Percentiles rank a stretch among this genome's conserved stretches.
phyloP scores from a whole-genome alignment of 345 rosid species.

The Eucalyptus marginata region DNA sequence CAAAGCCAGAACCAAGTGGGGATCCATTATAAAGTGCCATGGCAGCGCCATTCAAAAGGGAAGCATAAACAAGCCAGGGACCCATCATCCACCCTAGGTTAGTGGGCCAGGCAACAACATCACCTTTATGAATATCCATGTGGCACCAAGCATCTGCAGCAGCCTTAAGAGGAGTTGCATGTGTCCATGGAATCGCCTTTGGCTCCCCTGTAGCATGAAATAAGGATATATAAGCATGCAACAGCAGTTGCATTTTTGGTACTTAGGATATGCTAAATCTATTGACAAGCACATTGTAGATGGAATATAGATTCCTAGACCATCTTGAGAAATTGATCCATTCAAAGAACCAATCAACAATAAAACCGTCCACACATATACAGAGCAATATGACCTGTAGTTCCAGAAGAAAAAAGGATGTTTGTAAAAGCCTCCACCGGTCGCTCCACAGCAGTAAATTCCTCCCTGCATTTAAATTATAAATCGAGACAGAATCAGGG shows the following conservation, averaged over 20 bases:
- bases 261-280: background rate
- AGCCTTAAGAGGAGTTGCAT: slow-evolving; percentile 60
- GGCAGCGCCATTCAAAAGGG: slow-evolving; percentile 81
- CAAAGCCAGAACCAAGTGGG: slow-evolving; percentile 76
- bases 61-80: slow-evolving; percentile 96
- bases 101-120: slow-evolving; percentile 92
- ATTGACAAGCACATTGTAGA: background rate
- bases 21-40: slow-evolving; percentile 91
- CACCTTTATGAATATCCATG: slow-evolving; percentile 70
- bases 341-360: background rate
- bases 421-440: slow-evolving; percentile 76
- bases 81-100: slow-evolving; percentile 99
- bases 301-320: background rate
- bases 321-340: background rate
- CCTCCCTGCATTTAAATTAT: slow-evolving; percentile 34
- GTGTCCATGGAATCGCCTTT: slow-evolving; percentile 96
- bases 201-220: slow-evolving; percentile 71
- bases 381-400: slow-evolving; percentile 46
- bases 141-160: slow-evolving; percentile 99
- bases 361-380: background rate
- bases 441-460: slow-evolving; percentile 61
- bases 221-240: background rate
- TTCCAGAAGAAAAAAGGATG: slow-evolving; percentile 95
- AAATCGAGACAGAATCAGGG: background rate
- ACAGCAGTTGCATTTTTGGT: background rate